Base-by-base conservation (phyloP, 768 basidiomycete species). In the Trametes sanguinea region DNA sequence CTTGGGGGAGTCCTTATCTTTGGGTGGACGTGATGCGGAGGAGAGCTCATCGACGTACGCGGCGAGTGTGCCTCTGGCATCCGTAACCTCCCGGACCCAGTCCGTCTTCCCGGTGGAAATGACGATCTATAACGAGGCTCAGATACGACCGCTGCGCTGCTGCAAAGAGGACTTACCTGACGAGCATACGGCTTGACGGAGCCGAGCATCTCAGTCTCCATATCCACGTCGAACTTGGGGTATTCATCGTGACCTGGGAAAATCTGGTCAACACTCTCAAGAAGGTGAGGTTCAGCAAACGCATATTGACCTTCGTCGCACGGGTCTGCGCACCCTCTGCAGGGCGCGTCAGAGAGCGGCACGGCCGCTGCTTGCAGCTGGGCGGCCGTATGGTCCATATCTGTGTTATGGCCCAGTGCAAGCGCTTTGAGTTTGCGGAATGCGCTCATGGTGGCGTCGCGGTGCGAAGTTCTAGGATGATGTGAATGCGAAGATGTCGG, bases 61-160 rank as follows among this genome's bases (percentile, higher is more conserved):
- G 6, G 95, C 91, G 29, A 98, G 84, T 5, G 89, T 85, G 51
- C 81, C 83, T 29, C 81, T 76, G 30, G 84, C 88, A 60, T 87
- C 83, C 2, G 89, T 89, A 61, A 98, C 85, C 45, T 94, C 87
- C 44, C 80, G 80, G 42, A 85, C 83, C 95, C 95, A 98, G 76
- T 98, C 94, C 17, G 86, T 80, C 74, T 90, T 87, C 6, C 94
- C 94, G 0, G 94, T 96, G 1, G 92, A 95, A 55, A 98, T 90
- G 37, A 98, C 79, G 37, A 96, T 81, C 89, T 95, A 71, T 65
- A 52, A 62, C n/a, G 47, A 47, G 63, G 61, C 66, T 64, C 53
- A 62, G 35, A 11, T 35, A 44, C 10, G 29, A 11, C 14, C 40
- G 7, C 13, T 13, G 47, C 10, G 27, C 2, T 29, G 22, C 3